Evolutionary conservation across 495 filamentous ascomycete species (phyloP).

Genomic region (Hypoxylon rickii): DNA sequence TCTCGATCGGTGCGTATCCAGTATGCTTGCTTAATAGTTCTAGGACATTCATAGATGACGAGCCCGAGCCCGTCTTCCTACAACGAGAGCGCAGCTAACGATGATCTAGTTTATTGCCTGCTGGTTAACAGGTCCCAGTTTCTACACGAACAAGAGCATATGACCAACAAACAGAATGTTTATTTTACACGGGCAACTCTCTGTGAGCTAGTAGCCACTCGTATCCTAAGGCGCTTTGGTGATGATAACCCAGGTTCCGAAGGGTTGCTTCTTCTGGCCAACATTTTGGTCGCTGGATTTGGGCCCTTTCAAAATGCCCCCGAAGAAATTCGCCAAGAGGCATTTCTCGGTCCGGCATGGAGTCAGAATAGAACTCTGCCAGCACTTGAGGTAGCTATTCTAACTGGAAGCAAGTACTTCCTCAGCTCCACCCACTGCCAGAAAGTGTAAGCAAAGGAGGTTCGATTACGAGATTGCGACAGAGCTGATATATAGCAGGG

Average conservation of each 20-base stretch:
- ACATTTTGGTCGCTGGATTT: slow-evolving; percentile 74
- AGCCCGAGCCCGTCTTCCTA: not conserved
- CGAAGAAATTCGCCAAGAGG: slow-evolving; percentile 55
- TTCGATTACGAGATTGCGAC: not conserved
- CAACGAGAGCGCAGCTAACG: slow-evolving; percentile 7
- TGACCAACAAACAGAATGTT: slow-evolving; percentile 71
- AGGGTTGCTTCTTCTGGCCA: slow-evolving; percentile 68
- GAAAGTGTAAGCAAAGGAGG: slow-evolving; percentile 54
- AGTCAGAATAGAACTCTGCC: slow-evolving; percentile 63
- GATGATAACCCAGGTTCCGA: slow-evolving; percentile 66
- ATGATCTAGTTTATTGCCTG: slow-evolving; percentile 59
- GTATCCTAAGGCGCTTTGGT: slow-evolving; percentile 67
- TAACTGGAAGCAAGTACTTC: slow-evolving; percentile 69
- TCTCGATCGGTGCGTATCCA: slow-evolving; percentile 61
- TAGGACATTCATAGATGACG: not conserved
- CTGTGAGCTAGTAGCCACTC: slow-evolving; percentile 69
- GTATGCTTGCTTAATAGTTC: not conserved
- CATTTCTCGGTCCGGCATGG: slow-evolving; percentile 51
- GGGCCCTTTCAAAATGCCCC: slow-evolving; percentile 75
- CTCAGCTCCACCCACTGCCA: slow-evolving; percentile 70
- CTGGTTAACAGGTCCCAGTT: slow-evolving; percentile 74
- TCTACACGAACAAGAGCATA: slow-evolving; percentile 65
- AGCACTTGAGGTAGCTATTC: slow-evolving; percentile 71
- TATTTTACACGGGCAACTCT: slow-evolving; percentile 67
- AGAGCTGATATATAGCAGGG: slow-evolving; percentile 37